phyloP scores from a whole-genome alignment of 306 rosid species.

The Lablab purpureus region DNA sequence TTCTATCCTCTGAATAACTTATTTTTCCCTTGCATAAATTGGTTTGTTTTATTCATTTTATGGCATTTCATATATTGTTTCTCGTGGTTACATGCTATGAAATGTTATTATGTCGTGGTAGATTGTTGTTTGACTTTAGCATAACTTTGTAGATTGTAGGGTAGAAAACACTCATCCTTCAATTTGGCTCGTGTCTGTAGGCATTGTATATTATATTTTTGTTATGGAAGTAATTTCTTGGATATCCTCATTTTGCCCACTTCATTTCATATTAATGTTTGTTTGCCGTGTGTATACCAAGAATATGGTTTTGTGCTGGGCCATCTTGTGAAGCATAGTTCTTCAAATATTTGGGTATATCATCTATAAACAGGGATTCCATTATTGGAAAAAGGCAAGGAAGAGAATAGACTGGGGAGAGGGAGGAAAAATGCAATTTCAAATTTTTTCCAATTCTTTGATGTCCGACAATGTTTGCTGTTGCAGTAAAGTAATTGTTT shows the following conservation, averaged over 20 bases:
- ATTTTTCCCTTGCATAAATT: conserved; percentile 9
- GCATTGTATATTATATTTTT: conserved; percentile 22
- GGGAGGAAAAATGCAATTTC: conserved; percentile 3
- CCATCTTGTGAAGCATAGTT: not conserved
- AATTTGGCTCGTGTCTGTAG: conserved; percentile 30
- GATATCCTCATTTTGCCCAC: conserved; percentile 17
- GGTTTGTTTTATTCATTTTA: conserved; percentile 34
- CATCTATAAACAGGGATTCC: conserved; percentile 6
- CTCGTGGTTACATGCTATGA: conserved; percentile 23
- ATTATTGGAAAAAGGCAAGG: conserved; percentile 4
- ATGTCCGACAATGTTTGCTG: conserved; percentile 4
- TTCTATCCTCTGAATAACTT: conserved; percentile 26
- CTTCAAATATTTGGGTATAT: conserved; percentile 15
- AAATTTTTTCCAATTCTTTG: conserved; percentile 15
- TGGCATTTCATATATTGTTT: conserved; percentile 32
- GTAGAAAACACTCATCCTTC: conserved; percentile 28
- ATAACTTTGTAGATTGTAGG: conserved; percentile 16
- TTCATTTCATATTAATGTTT: conserved; percentile 9
- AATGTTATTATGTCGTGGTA: conserved; percentile 34
- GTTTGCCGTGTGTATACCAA: conserved; percentile 10
- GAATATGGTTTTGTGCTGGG: conserved; percentile 12
- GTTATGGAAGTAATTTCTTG: conserved; percentile 2
- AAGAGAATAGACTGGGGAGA: not conserved
- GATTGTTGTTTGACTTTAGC: conserved; percentile 12
- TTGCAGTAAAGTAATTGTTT: conserved; percentile 29